phyloP scores from a whole-genome alignment of 225 moss, liverwort and hornwort genomes.

The Ulota crispa region DNA sequence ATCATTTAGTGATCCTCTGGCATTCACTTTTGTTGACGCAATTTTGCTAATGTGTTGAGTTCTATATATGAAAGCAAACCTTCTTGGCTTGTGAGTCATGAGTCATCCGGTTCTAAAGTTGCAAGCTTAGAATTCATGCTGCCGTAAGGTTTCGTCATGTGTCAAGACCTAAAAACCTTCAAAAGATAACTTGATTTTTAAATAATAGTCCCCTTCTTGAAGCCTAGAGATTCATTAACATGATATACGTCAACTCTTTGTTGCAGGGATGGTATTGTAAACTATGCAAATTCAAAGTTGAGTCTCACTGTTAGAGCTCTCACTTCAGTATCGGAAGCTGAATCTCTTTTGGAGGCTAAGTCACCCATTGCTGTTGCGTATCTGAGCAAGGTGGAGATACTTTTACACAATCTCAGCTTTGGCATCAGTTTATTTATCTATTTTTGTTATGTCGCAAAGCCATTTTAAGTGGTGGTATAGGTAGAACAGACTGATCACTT shows the following conservation, averaged over 20 bases:
- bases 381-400: constrained; percentile 47
- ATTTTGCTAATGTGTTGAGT: not conserved
- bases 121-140: not conserved
- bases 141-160: not conserved
- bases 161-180: not conserved
- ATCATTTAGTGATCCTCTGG: not conserved
- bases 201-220: not conserved
- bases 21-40: not conserved
- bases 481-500: not conserved
- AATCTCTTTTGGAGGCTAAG: constrained; percentile 48
- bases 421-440: not conserved
- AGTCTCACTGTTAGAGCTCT: constrained; percentile 51
- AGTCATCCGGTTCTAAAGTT: not conserved
- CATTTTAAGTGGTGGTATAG: not conserved
- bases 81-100: not conserved
- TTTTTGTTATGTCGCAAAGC: not conserved
- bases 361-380: constrained; percentile 60
- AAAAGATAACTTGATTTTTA: not conserved
- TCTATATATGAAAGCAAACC: not conserved
- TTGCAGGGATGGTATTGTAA: constrained; percentile 72
- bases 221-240: constrained; percentile 1
- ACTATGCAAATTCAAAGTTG: constrained; percentile 68
- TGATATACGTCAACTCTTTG: not conserved
- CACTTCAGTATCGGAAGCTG: constrained; percentile 47
- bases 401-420: not conserved